Evolutionary conservation across 2,329 filamentous ascomycete species (phyloP).

Genomic region (Paramyrothecium sp.): DNA sequence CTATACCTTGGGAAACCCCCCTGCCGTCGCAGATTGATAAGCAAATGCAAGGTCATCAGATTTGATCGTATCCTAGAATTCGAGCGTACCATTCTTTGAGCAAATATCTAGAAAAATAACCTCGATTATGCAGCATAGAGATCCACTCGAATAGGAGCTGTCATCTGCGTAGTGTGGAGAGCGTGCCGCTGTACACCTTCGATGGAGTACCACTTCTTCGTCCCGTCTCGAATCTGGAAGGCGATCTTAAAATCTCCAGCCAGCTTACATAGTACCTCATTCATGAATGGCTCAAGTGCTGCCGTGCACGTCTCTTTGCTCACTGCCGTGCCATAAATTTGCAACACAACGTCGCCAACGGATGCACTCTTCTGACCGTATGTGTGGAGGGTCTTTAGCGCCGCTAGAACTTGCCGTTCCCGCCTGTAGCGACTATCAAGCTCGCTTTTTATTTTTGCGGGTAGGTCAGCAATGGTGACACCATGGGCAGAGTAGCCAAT

Average conservation of each 20-base stretch:
- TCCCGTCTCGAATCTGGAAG: slow-evolving; percentile 32
- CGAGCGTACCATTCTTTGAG: background rate
- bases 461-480: slow-evolving; percentile 51
- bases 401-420: slow-evolving; percentile 35
- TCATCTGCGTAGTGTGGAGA: background rate
- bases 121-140: background rate
- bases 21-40: background rate
- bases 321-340: slow-evolving; percentile 37
- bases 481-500: slow-evolving; percentile 63
- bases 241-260: slow-evolving; percentile 40
- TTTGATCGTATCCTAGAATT: background rate
- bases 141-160: background rate
- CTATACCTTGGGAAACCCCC: background rate
- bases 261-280: slow-evolving; percentile 40
- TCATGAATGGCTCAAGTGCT: slow-evolving; percentile 41
- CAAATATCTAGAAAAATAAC: background rate
- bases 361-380: slow-evolving; percentile 30
- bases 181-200: slow-evolving; percentile 16
- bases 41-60: background rate
- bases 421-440: slow-evolving; percentile 34
- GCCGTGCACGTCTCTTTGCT: slow-evolving; percentile 29
- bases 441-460: slow-evolving; percentile 19
- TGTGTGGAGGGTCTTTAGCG: slow-evolving; percentile 22
- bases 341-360: slow-evolving; percentile 38
- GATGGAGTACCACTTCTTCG: slow-evolving; percentile 53